Evolutionary conservation across 441 rosid genomes (phyloP).

Genomic region (Populus hybrid): DNA sequence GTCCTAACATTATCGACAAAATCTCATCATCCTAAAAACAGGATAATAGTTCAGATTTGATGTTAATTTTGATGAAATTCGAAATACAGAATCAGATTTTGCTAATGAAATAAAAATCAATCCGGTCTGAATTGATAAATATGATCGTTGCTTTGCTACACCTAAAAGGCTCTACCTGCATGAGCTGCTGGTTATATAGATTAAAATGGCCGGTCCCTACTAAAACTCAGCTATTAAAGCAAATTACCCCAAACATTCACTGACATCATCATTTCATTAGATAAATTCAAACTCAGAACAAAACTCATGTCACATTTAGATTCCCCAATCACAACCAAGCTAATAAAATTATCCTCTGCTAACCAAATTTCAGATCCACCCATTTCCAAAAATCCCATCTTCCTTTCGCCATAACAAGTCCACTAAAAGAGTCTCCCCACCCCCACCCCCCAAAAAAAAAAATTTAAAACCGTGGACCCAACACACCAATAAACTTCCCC

Average conservation of each 20-base stretch:
- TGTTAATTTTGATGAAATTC: neutral
- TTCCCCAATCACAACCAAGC: neutral
- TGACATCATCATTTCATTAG: neutral
- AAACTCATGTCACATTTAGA: neutral
- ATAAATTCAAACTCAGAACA: neutral
- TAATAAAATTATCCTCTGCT: neutral
- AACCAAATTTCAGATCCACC: conserved; percentile 1
- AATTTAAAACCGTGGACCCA: neutral
- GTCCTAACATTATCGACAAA: neutral
- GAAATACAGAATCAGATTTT: neutral
- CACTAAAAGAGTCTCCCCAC: neutral
- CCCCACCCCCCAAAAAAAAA: neutral
- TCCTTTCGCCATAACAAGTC: neutral
- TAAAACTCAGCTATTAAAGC: neutral
- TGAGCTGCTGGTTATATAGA: neutral
- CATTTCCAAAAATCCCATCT: neutral
- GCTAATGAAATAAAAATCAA: neutral
- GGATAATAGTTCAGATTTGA: neutral
- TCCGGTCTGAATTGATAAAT: neutral
- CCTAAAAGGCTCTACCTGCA: neutral
- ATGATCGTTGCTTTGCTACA: neutral
- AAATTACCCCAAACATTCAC: neutral
- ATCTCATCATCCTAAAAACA: neutral
- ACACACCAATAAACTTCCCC: neutral
- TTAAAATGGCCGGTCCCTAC: neutral